Evolutionary conservation across 192 early-diverging fungal species (phyloP), one percentile per base, ranked within the genome.

Genomic region (Haplosporangium gracile): DNA sequence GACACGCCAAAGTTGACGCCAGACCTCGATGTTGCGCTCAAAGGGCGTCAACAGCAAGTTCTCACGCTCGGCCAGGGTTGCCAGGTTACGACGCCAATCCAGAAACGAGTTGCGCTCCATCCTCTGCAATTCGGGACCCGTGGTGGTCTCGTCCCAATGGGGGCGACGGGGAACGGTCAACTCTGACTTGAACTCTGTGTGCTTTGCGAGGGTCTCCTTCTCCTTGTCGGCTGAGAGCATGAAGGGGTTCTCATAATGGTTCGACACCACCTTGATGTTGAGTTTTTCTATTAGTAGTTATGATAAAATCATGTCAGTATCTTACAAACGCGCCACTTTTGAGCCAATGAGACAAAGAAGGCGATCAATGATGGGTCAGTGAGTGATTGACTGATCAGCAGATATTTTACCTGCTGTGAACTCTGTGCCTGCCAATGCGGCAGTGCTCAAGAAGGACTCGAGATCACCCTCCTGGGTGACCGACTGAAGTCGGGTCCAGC

Each of bases 1-100:
- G 63, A 99, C 99, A 42, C 99, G 94, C 99, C 99, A 99, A 43
- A 99, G 92, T 88, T 99, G 99, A 72, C 98, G 92, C 98, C 98
- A 99, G 36, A 99, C 96, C 90, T 99, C 99, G 32, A 99, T 77
- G 89, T 99, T 99, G 70, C 97, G 94, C 90, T 99, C 99, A 77
- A 97, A 99, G 40, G 99, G 99, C 26, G 99, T 99, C 88, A 99
- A 88, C 69, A 99, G 79, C 29, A 99, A 88, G 0, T 96, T 96
- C 82, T 99, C 96, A 24, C 97, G 94, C 80, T 99, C 99, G 83
- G 99, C 96, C 71, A 99, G 88, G 29, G 90, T 96, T 51, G 96
- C 97, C 80, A 98, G 92, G 20, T 92, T 92, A 68, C 99, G 95
- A 70, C 98, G 89, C 98, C 98, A 99, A 43, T 93, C 90, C 90